Conservation (phyloP, 2,329 filamentous ascomycete species). For the Botrytis cinerea region DNA sequence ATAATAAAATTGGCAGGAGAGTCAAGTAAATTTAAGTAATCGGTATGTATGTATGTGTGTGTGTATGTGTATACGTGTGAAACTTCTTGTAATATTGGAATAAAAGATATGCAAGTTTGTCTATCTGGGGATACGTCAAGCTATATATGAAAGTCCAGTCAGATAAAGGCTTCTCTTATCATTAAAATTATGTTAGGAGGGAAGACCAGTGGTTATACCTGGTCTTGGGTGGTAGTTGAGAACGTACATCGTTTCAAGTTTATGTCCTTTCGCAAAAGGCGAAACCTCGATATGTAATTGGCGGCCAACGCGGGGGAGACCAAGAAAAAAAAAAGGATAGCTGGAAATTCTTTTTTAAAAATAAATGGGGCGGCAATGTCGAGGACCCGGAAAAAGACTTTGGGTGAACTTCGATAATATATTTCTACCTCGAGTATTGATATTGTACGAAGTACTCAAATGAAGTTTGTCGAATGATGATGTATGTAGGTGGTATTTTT, state of each 20-base stretch:
- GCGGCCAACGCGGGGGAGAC: conserved; percentile 16
- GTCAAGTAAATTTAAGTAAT: conserved; percentile 20
- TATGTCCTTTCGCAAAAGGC: conserved; percentile 18
- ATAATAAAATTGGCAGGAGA: conserved; percentile 26
- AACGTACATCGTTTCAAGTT: conserved; percentile 25
- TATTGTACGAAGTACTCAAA: conserved; percentile 8
- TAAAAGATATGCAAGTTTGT: background rate
- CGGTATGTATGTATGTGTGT: background rate
- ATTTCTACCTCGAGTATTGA: conserved; percentile 1
- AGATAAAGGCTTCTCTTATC: conserved; percentile 13
- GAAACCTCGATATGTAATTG: conserved; percentile 21
- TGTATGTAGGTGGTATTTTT: background rate
- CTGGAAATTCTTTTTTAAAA: conserved; percentile 10
- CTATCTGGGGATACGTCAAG: background rate
- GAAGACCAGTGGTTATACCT: conserved; percentile 16
- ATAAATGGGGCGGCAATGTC: conserved; percentile 11
- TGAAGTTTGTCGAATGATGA: background rate
- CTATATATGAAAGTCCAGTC: conserved; percentile 10
- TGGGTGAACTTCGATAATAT: conserved; percentile 2
- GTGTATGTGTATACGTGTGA: background rate
- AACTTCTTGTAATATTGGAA: background rate
- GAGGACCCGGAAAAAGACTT: conserved; percentile 7
- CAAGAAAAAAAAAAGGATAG: conserved; percentile 7
- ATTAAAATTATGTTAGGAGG: conserved; percentile 23
- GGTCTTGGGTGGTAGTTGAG: conserved; percentile 1